A percentile compares a stretch with the other conserved stretches of the same genome.
Evolutionary conservation across 306 rosid species (phyloP).

Genomic region (Dryas octopetala): DNA sequence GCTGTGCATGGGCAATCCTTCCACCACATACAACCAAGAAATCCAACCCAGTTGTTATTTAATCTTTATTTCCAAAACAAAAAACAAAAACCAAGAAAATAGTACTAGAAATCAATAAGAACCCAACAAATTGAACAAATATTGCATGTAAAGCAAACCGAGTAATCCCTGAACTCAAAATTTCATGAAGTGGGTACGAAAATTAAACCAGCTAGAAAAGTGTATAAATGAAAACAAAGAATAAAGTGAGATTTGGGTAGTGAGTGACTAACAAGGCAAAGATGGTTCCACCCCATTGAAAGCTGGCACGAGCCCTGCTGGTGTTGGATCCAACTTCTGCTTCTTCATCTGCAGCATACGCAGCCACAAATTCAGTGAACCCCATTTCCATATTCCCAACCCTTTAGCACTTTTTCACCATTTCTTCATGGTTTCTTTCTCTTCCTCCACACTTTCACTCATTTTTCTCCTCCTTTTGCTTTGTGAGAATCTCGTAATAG

Average conservation of each 20-base stretch:
- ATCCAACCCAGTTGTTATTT: no score
- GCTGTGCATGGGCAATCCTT: background rate
- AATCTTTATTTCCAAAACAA: background rate
- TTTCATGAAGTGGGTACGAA: background rate
- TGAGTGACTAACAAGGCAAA: slow-evolving; percentile 38
- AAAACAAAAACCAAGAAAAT: background rate
- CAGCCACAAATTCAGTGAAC: slow-evolving; percentile 17
- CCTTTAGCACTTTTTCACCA: background rate
- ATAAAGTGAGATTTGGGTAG: background rate
- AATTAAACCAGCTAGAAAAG: background rate
- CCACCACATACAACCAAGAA: background rate
- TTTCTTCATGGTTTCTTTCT: background rate
- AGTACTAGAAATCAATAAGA: background rate
- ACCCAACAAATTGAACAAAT: background rate
- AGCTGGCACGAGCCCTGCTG: slow-evolving; percentile 16
- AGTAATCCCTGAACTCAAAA: background rate
- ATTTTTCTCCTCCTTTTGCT: background rate
- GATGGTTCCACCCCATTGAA: slow-evolving; percentile 54
- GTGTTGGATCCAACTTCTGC: slow-evolving; percentile 13
- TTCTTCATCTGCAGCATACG: slow-evolving; percentile 10
- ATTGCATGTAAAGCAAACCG: background rate
- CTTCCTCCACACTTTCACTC: background rate
- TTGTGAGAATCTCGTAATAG: no score
- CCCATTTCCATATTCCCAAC: slow-evolving; percentile 15
- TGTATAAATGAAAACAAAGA: background rate